Evolutionary conservation across 768 basidiomycete genomes (phyloP).

Genomic region (Rhodotorula graminis): DNA sequence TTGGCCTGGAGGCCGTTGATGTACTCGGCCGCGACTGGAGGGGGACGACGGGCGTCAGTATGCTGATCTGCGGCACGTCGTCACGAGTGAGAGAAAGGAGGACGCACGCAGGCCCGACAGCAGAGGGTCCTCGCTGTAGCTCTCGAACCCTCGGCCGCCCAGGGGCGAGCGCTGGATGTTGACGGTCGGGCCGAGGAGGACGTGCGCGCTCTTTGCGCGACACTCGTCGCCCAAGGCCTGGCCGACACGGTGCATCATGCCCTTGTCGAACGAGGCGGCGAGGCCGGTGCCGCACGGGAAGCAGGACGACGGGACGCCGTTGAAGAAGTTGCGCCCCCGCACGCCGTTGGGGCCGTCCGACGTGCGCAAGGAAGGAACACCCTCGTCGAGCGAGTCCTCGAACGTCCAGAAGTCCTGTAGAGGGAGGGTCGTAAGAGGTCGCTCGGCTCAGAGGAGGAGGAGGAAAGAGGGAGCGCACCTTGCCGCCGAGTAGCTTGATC

Average conservation of each 20-base stretch:
- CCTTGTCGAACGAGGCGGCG: conserved; percentile 57
- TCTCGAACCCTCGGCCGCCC: conserved; percentile 47
- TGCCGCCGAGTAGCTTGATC: conserved; percentile 35
- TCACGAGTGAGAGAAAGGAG: too few species aligned
- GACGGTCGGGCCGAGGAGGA: conserved; percentile 44
- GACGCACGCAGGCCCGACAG: conserved; percentile 13
- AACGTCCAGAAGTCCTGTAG: conserved; percentile 33
- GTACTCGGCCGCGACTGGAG: conserved; percentile 38
- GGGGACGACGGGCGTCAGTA: neutral
- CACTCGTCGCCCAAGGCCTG: conserved; percentile 57
- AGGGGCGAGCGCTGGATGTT: conserved; percentile 46
- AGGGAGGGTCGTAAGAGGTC: neutral
- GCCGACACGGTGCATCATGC: conserved; percentile 53
- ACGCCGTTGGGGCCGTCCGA: conserved; percentile 37
- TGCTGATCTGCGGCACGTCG: too few species aligned
- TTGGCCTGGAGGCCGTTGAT: conserved; percentile 43
- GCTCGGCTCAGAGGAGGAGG: too few species aligned
- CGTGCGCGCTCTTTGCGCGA: conserved; percentile 52
- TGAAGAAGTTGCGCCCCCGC: conserved; percentile 32
- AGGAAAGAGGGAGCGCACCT: neutral
- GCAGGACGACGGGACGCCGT: conserved; percentile 53
- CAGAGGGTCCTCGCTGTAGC: conserved; percentile 40
- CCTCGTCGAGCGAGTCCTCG: conserved; percentile 12
- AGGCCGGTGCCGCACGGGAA: conserved; percentile 60
- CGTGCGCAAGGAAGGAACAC: conserved; percentile 26